Base-by-base conservation (phyloP, 2,329 filamentous ascomycete genomes). In the Conoideocrella luteorostrata region DNA sequence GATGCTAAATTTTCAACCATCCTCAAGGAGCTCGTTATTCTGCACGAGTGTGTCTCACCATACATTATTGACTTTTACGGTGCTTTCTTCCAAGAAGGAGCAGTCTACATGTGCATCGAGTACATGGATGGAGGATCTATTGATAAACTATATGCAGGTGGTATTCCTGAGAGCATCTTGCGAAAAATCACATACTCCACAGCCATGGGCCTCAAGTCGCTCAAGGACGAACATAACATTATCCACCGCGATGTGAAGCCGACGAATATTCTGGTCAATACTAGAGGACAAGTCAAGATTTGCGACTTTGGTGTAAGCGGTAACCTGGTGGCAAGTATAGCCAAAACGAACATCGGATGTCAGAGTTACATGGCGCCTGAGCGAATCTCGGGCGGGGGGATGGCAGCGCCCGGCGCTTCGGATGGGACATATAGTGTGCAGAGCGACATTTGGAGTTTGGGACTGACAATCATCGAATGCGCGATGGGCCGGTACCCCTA, bases 301-400 rank as follows among this genome's bases (percentile, higher is more conserved):
- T 98, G 93, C 66, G 93, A 98, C 65, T 98, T 98, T 63, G 93
- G 93, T 45, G 93, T 98, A 44, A 94, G 87, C 53, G 93, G 93
- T 42, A 98, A 98, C 57, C 70, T 98, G 20, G 93, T 98, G 18
- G 91, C 93, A 20, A 95, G 89, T 69, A 97, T 97, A 56, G 93
- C 93, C 41, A 95, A 94, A 68, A 98, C 93, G 22, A 98, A 98
- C 61, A 98, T 98, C 57, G 93, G 93, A 30, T 98, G 93, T 59
- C 93, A 98, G 67, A 96, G 90, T 60, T 98, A 98, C 68, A 98
- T 98, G 93, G 93, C 93, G 0, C 93, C 93, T 0, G 93, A 98
- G 65, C 75, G 93, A 52, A 98, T 98, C 56, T 88, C 88, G 7
- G 88, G 88, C 39, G 89, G 90, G 45, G 85, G 85, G 18, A 80